phyloP scores from a whole-genome alignment of 2,329 filamentous ascomycete genomes.

The Ascochyta koolunga region DNA sequence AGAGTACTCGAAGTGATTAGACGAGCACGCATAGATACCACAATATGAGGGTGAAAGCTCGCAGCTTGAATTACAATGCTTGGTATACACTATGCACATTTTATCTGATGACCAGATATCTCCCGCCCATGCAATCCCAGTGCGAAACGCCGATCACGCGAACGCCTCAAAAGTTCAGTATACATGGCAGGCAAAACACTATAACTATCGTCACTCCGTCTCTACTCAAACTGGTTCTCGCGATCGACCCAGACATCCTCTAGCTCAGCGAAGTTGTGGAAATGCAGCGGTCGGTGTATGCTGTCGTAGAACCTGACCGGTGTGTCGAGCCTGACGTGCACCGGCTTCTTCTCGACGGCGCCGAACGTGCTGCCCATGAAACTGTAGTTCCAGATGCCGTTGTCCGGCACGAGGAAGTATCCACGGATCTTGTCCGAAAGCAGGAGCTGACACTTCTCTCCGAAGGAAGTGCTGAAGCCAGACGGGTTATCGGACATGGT shows the following conservation, averaged over 20 bases:
- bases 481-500: conserved; percentile 89
- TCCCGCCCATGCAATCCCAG: conserved; percentile 5
- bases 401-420: conserved; percentile 94
- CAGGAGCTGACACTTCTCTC: conserved; percentile 92
- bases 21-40: background rate
- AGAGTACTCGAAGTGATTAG: background rate
- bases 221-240: conserved; percentile 85
- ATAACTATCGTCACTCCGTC: background rate
- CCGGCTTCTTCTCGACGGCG: conserved; percentile 84
- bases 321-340: conserved; percentile 93
- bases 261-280: conserved; percentile 95
- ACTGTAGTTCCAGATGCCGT: conserved; percentile 93
- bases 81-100: conserved; percentile 33
- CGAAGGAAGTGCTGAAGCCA: conserved; percentile 90
- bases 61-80: conserved; percentile 9
- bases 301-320: conserved; percentile 88
- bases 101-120: conserved; percentile 12
- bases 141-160: conserved; percentile 17
- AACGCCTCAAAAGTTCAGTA: conserved; percentile 16
- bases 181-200: conserved; percentile 2
- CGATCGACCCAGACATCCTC: conserved; percentile 97
- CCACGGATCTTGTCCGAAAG: conserved; percentile 92
- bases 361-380: conserved; percentile 94
- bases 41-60: background rate
- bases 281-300: conserved; percentile 89